These are phyloP conservation scores for Rhizopus delemar DNA, from an alignment of 371 early-diverging fungal genomes.

Conservation along the genomic window DNA sequence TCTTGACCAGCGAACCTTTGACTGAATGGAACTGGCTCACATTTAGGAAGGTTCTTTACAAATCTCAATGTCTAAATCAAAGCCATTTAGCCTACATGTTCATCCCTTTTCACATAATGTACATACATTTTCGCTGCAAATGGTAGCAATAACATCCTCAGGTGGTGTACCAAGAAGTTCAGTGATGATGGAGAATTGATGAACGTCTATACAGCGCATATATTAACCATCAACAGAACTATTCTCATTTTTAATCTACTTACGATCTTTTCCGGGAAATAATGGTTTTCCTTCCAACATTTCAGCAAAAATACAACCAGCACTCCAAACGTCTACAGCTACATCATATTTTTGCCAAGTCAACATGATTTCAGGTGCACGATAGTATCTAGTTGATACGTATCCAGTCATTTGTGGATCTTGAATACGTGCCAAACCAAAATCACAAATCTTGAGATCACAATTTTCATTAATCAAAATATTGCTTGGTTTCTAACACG, in stretches of 20 bases:
- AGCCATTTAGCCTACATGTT: conserved; percentile 11
- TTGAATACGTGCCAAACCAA: conserved; percentile 94
- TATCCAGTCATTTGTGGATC: conserved; percentile 95
- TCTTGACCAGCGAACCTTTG: conserved; percentile 56
- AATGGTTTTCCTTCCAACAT: conserved; percentile 94
- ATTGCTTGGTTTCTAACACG: conserved; percentile 86
- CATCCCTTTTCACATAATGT: not conserved
- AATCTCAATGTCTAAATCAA: conserved; percentile 85
- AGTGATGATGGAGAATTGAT: conserved; percentile 95
- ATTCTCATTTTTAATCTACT: conserved; percentile 2
- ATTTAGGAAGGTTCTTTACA: conserved; percentile 83
- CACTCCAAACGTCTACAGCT: conserved; percentile 98
- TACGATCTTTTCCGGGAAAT: conserved; percentile 96
- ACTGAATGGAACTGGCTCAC: conserved; percentile 79
- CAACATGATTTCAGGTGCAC: conserved; percentile 98
- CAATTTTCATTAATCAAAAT: conserved; percentile 95
- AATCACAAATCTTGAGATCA: conserved; percentile 97
- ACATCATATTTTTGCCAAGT: conserved; percentile 98
- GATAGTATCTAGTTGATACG: conserved; percentile 97
- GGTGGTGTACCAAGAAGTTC: conserved; percentile 92
- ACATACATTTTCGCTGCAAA: conserved; percentile 87
- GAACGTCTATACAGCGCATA: conserved; percentile 61
- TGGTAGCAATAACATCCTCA: conserved; percentile 89
- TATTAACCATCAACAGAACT: not conserved
- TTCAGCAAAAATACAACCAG: conserved; percentile 99